Evolutionary conservation across 179 eudicot species (phyloP), one percentile per base, ranked within the genome.

Genomic region (Amaranthus tricolor): DNA sequence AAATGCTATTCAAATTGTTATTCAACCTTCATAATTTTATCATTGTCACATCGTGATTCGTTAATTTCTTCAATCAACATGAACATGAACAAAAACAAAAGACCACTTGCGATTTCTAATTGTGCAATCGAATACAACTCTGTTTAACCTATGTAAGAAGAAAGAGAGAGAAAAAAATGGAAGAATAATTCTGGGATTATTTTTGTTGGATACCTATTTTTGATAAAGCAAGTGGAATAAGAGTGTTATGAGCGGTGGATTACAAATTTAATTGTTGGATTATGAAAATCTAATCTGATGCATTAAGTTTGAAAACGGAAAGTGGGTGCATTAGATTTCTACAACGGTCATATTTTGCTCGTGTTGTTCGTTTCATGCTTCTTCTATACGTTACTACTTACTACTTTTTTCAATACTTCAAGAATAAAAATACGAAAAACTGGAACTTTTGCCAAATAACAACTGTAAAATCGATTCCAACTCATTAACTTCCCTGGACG

Each of bases 41-140:
- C 24, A 40, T 49, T 76, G 53, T 62, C 52, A 57, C 78, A 74
- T 60, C 57, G 50, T 57, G 6, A n/a, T 0, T 54, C 14, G 9
- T 13, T 44, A 54, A 19, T 43, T 6, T 4, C 40, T 31, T 31
- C 40, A 6, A 31, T 31, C 40, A 31, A 31, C 40, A 31, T 21
- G 6, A 7, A 31, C 40, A 31, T 31, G 43, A 58, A 17, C 5
- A 44, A 17, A 12, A 7, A 17, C 13, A 19, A 47, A 58, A 53
- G 6, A 72, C 78, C 66, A 66, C 55, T 66, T 31, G 69, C 14
- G 16, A 62, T 61, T 51, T 76, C 74, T 51, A 61, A 68, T 76
- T 47, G 17, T 1, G 9, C 40, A 50, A 53, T 20, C 50, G 50
- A 63, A 43, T 13, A 44, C 8, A 55, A 5, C 59, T 14, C 12